Evolutionary conservation across 2,329 filamentous ascomycete genomes (phyloP).

Genomic region (Cladosporium sp.): DNA sequence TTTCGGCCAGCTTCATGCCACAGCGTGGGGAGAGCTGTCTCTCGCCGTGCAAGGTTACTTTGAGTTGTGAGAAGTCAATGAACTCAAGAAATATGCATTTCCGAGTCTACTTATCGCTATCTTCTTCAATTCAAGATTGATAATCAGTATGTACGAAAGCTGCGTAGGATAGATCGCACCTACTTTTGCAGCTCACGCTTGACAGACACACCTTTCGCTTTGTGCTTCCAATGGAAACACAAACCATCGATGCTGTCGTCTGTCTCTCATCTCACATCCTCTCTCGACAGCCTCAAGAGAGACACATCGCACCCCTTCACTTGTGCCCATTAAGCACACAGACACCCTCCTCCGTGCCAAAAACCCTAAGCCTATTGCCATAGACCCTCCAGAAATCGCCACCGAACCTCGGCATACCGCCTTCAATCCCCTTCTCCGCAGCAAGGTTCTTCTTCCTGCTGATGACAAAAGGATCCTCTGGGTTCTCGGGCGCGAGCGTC

Average conservation of each 20-base stretch:
- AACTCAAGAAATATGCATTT: neutral
- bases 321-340: conserved; percentile 35
- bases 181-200: conserved; percentile 18
- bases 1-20: conserved; percentile 2
- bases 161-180: conserved; percentile 27
- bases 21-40: neutral
- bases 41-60: neutral
- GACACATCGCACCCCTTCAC: neutral
- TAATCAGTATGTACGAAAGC: conserved; percentile 12
- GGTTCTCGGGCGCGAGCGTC: conserved; percentile 24
- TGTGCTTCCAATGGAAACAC: neutral
- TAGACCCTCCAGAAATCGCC: conserved; percentile 59
- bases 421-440: conserved; percentile 23
- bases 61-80: neutral
- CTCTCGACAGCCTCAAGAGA: neutral
- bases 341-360: conserved; percentile 58
- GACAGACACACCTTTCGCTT: neutral
- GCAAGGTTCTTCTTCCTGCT: conserved; percentile 23
- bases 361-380: conserved; percentile 60
- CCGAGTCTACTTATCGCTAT: conserved; percentile 3
- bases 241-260: neutral
- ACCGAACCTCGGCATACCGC: conserved; percentile 52
- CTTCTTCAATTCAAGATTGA: neutral
- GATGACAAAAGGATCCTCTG: conserved; percentile 30
- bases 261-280: neutral